phyloP scores from a whole-genome alignment of 345 rosid species.

The Isatis tinctoria region DNA sequence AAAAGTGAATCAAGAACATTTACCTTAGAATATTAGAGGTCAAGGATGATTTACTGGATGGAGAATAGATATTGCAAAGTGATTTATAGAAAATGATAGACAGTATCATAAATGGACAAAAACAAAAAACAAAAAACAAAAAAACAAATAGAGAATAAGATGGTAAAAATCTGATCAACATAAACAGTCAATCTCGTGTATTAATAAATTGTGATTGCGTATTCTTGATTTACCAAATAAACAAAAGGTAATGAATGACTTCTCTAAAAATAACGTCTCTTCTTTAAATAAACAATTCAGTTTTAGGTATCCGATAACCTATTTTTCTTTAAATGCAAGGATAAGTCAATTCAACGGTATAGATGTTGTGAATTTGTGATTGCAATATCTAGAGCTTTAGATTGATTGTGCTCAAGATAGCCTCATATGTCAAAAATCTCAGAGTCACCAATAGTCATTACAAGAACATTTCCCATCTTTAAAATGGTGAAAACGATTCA shows the following conservation, averaged over 20 bases:
- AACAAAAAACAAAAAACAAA: too few species aligned
- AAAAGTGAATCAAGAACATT: background rate
- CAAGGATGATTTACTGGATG: too few species aligned
- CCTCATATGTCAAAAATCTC: background rate
- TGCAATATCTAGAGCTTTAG: background rate
- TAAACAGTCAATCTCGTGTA: background rate
- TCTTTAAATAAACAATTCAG: background rate
- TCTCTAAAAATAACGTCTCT: background rate
- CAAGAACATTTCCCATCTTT: conserved; percentile 75
- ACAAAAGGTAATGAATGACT: background rate
- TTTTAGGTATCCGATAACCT: background rate
- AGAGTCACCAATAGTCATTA: conserved; percentile 63
- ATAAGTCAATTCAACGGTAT: background rate
- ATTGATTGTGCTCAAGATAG: background rate
- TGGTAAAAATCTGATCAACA: background rate
- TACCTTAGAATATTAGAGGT: background rate
- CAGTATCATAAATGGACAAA: background rate
- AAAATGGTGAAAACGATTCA: conserved; percentile 74
- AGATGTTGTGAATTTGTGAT: background rate
- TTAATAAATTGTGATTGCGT: background rate
- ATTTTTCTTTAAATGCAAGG: background rate
- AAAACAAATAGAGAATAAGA: background rate
- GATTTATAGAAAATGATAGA: background rate
- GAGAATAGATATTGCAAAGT: too few species aligned
- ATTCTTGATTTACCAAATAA: conserved; percentile 5